Conservation (phyloP, 192 early-diverging fungal species). For the Coemansia interrupta region DNA sequence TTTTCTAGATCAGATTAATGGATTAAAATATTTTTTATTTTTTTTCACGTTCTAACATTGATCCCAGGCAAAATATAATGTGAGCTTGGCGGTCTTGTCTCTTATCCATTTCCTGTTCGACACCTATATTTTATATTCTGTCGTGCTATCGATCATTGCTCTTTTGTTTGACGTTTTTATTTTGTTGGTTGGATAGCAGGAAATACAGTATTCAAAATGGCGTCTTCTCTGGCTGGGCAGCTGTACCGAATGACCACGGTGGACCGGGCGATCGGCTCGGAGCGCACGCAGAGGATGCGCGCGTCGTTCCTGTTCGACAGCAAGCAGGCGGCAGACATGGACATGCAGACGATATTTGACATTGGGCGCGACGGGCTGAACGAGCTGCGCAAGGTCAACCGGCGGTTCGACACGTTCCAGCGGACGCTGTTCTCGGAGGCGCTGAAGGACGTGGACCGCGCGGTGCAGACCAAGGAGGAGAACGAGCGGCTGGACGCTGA, state of each 20-base stretch:
- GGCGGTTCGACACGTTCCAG: constrained; percentile 63
- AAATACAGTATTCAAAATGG: constrained; percentile 30
- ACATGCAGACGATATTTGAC: constrained; percentile 80
- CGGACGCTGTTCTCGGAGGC: constrained; percentile 74
- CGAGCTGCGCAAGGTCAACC: constrained; percentile 67
- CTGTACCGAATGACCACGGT: constrained; percentile 61
- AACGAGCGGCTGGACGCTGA: constrained; percentile 74
- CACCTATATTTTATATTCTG: neutral
- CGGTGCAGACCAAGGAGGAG: constrained; percentile 74
- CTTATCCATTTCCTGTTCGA: neutral
- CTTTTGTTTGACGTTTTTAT: too few relatives aligned
- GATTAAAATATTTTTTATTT: constrained; percentile 4
- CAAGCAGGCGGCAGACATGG: constrained; percentile 82
- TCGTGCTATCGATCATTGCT: neutral
- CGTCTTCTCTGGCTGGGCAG: constrained; percentile 64
- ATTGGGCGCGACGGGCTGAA: constrained; percentile 76
- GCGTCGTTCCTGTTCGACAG: constrained; percentile 80
- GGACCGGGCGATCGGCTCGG: constrained; percentile 58
- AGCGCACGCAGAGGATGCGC: constrained; percentile 56
- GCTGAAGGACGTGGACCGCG: constrained; percentile 76
- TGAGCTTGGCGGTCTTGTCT: neutral
- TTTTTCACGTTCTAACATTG: neutral
- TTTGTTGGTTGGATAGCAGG: too few relatives aligned
- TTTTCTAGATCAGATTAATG: constrained; percentile 30
- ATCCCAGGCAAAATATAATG: too few relatives aligned